Evolutionary conservation across 208 protist genomes (phyloP).

Genomic region (Leishmania guyanensis): DNA sequence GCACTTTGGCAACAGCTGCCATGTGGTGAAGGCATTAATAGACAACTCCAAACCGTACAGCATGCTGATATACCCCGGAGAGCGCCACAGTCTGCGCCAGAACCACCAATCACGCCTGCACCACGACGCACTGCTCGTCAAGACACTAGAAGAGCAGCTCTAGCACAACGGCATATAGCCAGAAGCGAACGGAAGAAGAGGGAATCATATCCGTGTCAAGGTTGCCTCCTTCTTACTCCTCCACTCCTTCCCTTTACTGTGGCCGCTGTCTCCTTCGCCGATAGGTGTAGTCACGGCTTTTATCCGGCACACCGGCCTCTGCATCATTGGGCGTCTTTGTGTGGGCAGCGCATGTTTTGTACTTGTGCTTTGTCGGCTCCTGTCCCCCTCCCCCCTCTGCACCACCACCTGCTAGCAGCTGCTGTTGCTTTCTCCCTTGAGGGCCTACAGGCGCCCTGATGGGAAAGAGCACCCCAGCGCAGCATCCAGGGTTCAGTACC

Average conservation of each 20-base stretch:
- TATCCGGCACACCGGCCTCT: no score
- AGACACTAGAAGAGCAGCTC: slow-evolving; percentile 65
- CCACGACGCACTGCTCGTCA: slow-evolving; percentile 75
- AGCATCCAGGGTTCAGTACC: background rate
- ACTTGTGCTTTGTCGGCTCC: background rate
- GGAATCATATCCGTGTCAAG: background rate
- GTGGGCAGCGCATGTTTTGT: background rate
- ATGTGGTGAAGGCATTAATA: slow-evolving; percentile 79
- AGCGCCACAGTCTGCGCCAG: slow-evolving; percentile 87
- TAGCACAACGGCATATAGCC: slow-evolving; percentile 5
- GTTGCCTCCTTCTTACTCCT: background rate
- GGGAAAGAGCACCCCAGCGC: background rate
- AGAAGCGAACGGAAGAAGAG: background rate
- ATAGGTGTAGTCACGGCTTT: background rate
- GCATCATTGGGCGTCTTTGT: background rate
- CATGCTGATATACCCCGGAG: slow-evolving; percentile 86
- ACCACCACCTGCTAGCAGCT: background rate
- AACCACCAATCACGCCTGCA: slow-evolving; percentile 67
- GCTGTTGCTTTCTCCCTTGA: background rate
- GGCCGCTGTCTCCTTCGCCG: no score
- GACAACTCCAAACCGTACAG: slow-evolving; percentile 83
- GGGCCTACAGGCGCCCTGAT: background rate
- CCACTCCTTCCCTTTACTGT: background rate
- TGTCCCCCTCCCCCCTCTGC: slow-evolving; percentile 11
- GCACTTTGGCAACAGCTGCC: slow-evolving; percentile 85